Conservation (phyloP, 2,329 filamentous ascomycete species). For the Ophiostoma perfectum region DNA sequence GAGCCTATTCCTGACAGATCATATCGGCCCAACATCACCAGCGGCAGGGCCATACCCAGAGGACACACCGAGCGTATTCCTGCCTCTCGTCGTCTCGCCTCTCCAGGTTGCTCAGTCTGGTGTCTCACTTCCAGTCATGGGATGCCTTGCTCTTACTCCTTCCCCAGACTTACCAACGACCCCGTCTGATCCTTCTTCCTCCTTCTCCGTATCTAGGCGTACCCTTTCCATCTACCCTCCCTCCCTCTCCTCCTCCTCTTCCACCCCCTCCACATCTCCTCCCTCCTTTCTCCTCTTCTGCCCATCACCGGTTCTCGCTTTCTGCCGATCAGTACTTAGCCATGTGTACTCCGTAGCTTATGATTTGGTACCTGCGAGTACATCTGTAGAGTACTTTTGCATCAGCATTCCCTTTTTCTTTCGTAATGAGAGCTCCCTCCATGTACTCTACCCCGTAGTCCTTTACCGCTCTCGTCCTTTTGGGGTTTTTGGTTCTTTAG, state of each 20-base stretch:
- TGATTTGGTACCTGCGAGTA: background rate
- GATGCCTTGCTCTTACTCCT: background rate
- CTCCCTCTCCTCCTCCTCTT: background rate
- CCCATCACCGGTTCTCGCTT: background rate
- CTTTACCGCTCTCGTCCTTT: background rate
- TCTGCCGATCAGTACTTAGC: background rate
- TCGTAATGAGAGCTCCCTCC: background rate
- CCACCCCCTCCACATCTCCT: background rate
- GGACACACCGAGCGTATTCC: too few relatives aligned
- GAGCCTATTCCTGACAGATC: too few relatives aligned
- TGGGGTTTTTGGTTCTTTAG: too few relatives aligned
- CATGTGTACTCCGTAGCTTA: background rate
- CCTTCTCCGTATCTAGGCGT: background rate
- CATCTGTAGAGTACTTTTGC: background rate
- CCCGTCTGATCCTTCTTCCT: background rate
- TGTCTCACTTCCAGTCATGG: background rate
- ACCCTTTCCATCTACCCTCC: background rate
- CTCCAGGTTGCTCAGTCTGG: too few relatives aligned
- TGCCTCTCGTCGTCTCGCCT: too few relatives aligned
- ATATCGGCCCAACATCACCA: too few relatives aligned
- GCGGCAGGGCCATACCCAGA: too few relatives aligned
- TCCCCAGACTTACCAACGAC: background rate
- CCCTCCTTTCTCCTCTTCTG: conserved; percentile 9
- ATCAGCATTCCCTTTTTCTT: background rate
- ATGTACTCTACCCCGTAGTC: background rate